Percentiles rank a stretch among this genome's conserved stretches.
Evolutionary conservation across 2,329 filamentous ascomycete species (phyloP).

Genomic region (Fusarium graminum): DNA sequence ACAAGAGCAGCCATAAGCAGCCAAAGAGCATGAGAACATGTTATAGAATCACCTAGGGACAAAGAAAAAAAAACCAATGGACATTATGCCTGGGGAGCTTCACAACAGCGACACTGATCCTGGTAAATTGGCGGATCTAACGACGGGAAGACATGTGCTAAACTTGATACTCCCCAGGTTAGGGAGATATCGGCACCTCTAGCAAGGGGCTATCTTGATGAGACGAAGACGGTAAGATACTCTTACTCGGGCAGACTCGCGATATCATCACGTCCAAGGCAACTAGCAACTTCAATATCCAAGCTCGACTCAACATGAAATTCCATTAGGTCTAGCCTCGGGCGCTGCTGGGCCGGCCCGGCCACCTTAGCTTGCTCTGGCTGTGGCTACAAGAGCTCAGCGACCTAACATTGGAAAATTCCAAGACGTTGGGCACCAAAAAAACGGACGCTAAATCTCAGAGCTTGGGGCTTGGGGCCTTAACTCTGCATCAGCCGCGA

Average conservation of each 20-base stretch:
- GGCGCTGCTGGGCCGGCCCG: slow-evolving; percentile 48
- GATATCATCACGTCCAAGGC: slow-evolving; percentile 16
- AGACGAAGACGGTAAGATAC: slow-evolving; percentile 19
- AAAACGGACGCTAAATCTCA: slow-evolving; percentile 45
- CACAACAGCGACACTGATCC: slow-evolving; percentile 29
- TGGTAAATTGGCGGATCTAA: slow-evolving; percentile 36
- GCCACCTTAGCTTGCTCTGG: slow-evolving; percentile 30
- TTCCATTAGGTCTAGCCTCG: slow-evolving; percentile 42
- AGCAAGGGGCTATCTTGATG: slow-evolving; percentile 13
- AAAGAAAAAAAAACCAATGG: slow-evolving; percentile 31
- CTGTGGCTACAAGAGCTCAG: slow-evolving; percentile 28
- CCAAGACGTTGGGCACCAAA: slow-evolving; percentile 49
- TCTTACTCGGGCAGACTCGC: slow-evolving; percentile 26
- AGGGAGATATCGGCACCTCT: slow-evolving; percentile 38
- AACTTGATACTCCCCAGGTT: slow-evolving; percentile 36
- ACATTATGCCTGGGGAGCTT: slow-evolving; percentile 33
- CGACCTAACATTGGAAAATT: slow-evolving; percentile 32
- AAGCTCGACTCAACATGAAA: slow-evolving; percentile 25
- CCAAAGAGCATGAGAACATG: slow-evolving; percentile 28
- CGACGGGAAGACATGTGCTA: slow-evolving; percentile 44
- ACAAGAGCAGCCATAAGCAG: slow-evolving; percentile 36
- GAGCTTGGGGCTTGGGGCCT: slow-evolving; percentile 33
- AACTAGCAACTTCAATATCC: slow-evolving; percentile 23
- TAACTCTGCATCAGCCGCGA: slow-evolving; percentile 46
- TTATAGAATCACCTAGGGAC: slow-evolving; percentile 24